Evolutionary conservation across 805 yeast genomes (phyloP), one percentile per base, ranked within the genome.

Genomic region (Candida sanyiensis): DNA sequence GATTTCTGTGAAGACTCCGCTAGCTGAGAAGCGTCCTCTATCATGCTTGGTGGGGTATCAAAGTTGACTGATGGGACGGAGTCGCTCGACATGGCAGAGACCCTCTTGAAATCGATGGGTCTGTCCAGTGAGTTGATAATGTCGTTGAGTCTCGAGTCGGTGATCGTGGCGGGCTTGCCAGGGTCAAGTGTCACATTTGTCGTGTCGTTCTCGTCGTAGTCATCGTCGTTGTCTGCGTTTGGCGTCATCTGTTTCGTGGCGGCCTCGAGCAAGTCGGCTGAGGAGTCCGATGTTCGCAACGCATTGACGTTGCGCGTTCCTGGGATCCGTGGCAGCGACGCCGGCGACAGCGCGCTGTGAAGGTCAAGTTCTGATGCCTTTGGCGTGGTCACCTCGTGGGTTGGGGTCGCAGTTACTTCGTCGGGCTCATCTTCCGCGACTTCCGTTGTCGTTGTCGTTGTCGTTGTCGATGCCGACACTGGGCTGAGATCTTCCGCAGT

Each of bases 261-360:
- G n/a, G 39, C 43, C 1, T 39, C 48, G 7, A 50, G 11, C 7
- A 19, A 9, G 19, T 18, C 20, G 21, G 44, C 21, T 3, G 54
- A 48, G 18, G 24, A 39, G 13, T 36, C 37, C 2, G 52, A 43
- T 27, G 32, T 40, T 10, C 64, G 60, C 26, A 72, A 50, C 1
- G 73, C 81, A 25, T 61, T 69, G 37, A 73, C 73, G 37, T 68
- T 61, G 39, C 65, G 54, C 1, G 73, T 64, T 3, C 70, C 77
- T 1, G 73, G 70, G 46, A 64, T 57, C 21, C 76, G 54, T 7
- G 76, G 77, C 13, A 69, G 46, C 11, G 56, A 47, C 3, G 52
- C 57, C 3, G 58, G 58, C 1, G 55, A 54, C 4, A 30, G 33
- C 12, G 46, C 26, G 3, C 19, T 32, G 24, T 43, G 45, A n/a